phyloP scores from a whole-genome alignment of 169 alveolate species.

The Perkinsus chesapeaki region DNA sequence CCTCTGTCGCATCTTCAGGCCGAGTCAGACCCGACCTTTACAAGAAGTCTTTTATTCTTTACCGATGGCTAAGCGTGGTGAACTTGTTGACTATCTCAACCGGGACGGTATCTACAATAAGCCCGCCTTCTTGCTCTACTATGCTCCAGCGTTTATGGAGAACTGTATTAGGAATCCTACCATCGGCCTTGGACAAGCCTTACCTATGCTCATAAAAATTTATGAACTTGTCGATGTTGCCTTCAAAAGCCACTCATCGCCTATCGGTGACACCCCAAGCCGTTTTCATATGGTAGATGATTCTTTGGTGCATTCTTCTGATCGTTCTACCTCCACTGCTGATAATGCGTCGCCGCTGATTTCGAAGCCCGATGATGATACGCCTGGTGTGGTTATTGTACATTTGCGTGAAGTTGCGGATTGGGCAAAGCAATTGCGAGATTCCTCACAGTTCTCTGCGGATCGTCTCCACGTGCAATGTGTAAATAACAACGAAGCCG shows the following conservation, averaged over 20 bases:
- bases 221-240: not conserved
- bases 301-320: not conserved
- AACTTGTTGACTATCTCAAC: not conserved
- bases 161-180: not conserved
- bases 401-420: not conserved
- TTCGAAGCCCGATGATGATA: not conserved
- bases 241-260: not conserved
- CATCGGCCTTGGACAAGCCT: not conserved
- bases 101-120: constrained; percentile 7
- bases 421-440: not conserved
- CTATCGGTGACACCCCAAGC: not conserved
- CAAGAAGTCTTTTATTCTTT: not conserved
- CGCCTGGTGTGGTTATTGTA: not conserved
- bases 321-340: not conserved
- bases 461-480: not conserved
- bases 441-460: not conserved
- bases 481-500: not conserved
- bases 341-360: not conserved
- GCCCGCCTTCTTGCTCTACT: constrained; percentile 11
- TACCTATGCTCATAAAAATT: not conserved
- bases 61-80: not conserved
- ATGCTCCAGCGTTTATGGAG: not conserved
- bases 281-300: not conserved
- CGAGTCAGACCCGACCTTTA: not conserved
- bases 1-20: not conserved